Percentiles rank a stretch among this genome's conserved stretches.
These are phyloP conservation scores for Epichloe hybrida DNA, from an alignment of 2,329 filamentous ascomycete species.

Conservation along the genomic window DNA sequence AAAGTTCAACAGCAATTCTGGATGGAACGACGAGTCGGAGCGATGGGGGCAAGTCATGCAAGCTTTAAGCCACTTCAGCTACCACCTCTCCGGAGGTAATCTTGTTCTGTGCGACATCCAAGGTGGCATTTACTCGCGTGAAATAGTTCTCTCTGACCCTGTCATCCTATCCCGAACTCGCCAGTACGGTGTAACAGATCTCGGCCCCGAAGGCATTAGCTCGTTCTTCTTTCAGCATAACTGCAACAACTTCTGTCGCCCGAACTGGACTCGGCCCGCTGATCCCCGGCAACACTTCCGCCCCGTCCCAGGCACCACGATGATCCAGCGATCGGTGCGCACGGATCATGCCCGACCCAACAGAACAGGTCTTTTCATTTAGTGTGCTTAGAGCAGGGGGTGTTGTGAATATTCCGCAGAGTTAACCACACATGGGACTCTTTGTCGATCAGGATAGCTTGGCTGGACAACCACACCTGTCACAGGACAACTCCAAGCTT, in stretches of 20 bases:
- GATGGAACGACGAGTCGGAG: slow-evolving; percentile 20
- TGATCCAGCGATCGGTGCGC: slow-evolving; percentile 6
- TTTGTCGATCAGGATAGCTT: too few species aligned
- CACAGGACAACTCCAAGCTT: too few species aligned
- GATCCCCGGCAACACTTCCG: slow-evolving; percentile 1
- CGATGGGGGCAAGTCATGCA: slow-evolving; percentile 24
- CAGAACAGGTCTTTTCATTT: background rate
- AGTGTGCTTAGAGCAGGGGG: background rate
- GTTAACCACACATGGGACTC: too few species aligned
- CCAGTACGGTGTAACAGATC: slow-evolving; percentile 25
- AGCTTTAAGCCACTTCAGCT: slow-evolving; percentile 30
- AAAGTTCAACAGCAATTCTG: slow-evolving; percentile 31
- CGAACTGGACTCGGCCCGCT: slow-evolving; percentile 8
- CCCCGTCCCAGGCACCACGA: slow-evolving; percentile 2
- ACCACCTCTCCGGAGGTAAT: slow-evolving; percentile 22
- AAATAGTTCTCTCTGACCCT: slow-evolving; percentile 25
- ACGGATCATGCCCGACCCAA: slow-evolving; percentile 1
- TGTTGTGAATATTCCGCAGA: background rate
- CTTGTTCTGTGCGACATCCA: slow-evolving; percentile 29
- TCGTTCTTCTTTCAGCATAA: slow-evolving; percentile 25
- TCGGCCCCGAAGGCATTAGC: slow-evolving; percentile 24
- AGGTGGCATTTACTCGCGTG: slow-evolving; percentile 24
- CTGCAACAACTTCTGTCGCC: slow-evolving; percentile 19
- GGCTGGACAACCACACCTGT: too few species aligned
- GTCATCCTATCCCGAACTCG: slow-evolving; percentile 24